Conservation (phyloP, 441 rosid genomes). For the Arabidopsis hybrid region DNA sequence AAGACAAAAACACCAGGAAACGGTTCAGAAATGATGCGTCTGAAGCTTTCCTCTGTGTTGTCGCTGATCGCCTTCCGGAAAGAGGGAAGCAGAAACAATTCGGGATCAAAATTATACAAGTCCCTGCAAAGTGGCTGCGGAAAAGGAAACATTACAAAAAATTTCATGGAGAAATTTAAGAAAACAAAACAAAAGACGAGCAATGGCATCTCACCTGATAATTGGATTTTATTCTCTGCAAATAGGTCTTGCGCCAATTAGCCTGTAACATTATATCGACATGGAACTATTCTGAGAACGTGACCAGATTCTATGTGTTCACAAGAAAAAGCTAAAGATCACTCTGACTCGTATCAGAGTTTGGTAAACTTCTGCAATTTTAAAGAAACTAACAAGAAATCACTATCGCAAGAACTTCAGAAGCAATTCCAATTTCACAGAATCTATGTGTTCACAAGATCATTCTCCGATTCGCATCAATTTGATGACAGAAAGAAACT, state of each 20-base stretch:
- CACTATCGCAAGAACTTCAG: background rate
- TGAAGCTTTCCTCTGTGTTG: conserved; percentile 62
- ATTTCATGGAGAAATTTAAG: background rate
- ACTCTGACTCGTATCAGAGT: background rate
- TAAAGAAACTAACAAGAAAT: background rate
- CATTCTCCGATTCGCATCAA: background rate
- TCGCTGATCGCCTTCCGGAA: conserved; percentile 65
- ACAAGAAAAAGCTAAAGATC: background rate
- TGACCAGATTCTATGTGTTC: background rate
- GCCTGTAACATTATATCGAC: conserved; percentile 48
- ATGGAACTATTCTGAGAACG: conserved; percentile 3
- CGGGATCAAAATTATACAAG: conserved; percentile 52
- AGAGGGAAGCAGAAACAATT: conserved; percentile 58
- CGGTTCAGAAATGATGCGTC: conserved; percentile 67
- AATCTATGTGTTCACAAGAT: conserved; percentile 1
- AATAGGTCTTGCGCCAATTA: conserved; percentile 64
- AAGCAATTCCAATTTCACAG: too few relatives aligned
- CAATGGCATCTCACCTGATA: conserved; percentile 60
- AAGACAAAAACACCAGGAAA: conserved; percentile 72
- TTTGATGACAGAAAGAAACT: background rate
- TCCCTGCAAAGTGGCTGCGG: conserved; percentile 68
- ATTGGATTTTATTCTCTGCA: conserved; percentile 61
- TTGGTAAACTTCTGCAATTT: too few relatives aligned
- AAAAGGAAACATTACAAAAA: conserved; percentile 29
- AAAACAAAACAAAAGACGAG: background rate